These are phyloP conservation scores for Acanthamoeba lenticulata DNA, from an alignment of 208 protist genomes.

Conservation along the genomic window DNA sequence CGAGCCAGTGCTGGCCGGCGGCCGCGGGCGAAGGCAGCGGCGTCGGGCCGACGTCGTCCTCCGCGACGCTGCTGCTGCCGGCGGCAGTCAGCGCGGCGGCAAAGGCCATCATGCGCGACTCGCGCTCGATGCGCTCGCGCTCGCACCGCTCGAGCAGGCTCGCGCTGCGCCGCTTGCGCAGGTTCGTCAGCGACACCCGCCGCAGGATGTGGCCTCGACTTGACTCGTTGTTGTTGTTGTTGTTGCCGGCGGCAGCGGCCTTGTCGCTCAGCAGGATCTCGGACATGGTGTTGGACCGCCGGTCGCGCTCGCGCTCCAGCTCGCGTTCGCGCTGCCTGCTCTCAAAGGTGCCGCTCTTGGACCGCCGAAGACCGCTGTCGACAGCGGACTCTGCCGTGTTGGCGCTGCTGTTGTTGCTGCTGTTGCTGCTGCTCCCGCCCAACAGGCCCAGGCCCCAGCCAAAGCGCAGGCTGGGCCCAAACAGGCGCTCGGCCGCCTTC, in stretches of 20 bases:
- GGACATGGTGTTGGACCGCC: too few relatives aligned
- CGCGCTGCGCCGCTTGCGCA: not conserved
- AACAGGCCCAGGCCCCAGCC: not conserved
- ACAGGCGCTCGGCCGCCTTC: not conserved
- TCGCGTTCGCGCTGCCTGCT: not conserved
- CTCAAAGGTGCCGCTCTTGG: conserved; percentile 5
- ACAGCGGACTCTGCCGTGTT: too few relatives aligned
- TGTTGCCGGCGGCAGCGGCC: not conserved
- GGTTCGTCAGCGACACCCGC: not conserved
- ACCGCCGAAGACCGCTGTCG: not conserved
- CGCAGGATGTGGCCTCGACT: not conserved
- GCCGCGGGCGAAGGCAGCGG: too few relatives aligned
- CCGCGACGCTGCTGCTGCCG: not conserved
- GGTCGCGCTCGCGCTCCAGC: not conserved
- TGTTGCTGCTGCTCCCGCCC: not conserved
- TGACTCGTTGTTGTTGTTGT: not conserved
- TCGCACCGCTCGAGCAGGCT: not conserved
- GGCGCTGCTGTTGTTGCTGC: too few relatives aligned
- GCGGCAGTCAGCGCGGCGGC: not conserved
- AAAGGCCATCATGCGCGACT: not conserved
- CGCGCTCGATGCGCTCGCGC: not conserved
- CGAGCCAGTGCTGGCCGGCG: too few relatives aligned
- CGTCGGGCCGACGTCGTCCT: not conserved
- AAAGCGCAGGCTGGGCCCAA: not conserved
- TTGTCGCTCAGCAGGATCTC: not conserved